Conservation (phyloP, 768 basidiomycete species). For the Mycena haematopus region DNA sequence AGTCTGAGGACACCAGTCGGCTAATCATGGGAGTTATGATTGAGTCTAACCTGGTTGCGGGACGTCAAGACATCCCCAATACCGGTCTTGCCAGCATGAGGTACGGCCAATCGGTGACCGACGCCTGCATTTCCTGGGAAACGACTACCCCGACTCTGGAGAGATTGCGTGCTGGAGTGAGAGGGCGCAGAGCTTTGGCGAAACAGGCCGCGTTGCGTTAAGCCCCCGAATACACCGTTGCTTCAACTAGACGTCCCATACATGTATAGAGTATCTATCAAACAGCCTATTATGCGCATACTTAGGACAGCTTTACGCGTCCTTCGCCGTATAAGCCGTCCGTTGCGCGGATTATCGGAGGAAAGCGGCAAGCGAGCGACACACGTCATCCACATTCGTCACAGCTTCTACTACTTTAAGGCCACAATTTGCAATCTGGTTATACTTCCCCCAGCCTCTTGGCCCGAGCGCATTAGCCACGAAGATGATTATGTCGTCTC, state of each 20-base stretch:
- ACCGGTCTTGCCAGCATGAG: slow-evolving; percentile 74
- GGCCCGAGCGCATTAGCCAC: too few relatives aligned
- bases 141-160: slow-evolving; percentile 83
- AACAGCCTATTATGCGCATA: neutral
- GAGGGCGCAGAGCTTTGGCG: slow-evolving; percentile 66
- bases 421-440: too few relatives aligned
- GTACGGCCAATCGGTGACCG: slow-evolving; percentile 89
- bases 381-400: slow-evolving; percentile 1
- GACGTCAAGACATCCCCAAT: slow-evolving; percentile 83
- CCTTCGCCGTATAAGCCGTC: neutral
- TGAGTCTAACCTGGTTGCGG: slow-evolving; percentile 89
- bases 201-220: slow-evolving; percentile 37
- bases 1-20: slow-evolving; percentile 69
- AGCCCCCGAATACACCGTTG: neutral
- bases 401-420: neutral
- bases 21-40: slow-evolving; percentile 95
- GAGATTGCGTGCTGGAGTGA: slow-evolving; percentile 86
- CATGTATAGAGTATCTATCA: neutral
- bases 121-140: slow-evolving; percentile 92
- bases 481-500: slow-evolving; percentile 1
- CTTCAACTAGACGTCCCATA: neutral
- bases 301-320: neutral
- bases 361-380: neutral
- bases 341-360: neutral
- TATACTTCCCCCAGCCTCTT: too few relatives aligned